A percentile compares a stretch with the other conserved stretches of the same genome.
Conservation (phyloP, 192 early-diverging fungal genomes). For the Gamsiella multidivaricata region DNA sequence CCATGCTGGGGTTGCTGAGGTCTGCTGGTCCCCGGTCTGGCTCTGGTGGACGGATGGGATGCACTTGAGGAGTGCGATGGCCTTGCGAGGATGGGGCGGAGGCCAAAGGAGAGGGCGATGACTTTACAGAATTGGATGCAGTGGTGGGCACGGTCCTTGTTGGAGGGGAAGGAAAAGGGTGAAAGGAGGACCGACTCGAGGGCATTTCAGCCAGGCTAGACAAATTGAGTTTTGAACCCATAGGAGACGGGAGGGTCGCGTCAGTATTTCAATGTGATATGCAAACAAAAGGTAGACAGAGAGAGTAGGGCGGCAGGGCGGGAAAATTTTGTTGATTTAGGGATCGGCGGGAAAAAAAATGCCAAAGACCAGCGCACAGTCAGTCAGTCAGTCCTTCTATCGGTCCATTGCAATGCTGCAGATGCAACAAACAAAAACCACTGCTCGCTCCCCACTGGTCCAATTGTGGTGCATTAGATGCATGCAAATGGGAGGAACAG, state of each 20-base stretch:
- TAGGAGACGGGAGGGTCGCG: constrained; percentile 1
- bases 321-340: constrained; percentile 12
- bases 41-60: constrained; percentile 16
- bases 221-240: constrained; percentile 14
- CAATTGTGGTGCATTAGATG: background rate
- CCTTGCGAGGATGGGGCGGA: constrained; percentile 9
- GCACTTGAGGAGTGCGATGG: constrained; percentile 10
- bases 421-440: too few species aligned
- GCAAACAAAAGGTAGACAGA: background rate
- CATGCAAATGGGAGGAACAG: background rate
- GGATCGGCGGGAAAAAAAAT: constrained; percentile 43
- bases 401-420: too few species aligned
- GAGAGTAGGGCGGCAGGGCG: constrained; percentile 5
- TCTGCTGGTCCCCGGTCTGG: constrained; percentile 50
- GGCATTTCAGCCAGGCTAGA: constrained; percentile 2
- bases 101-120: background rate
- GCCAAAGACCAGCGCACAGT: background rate
- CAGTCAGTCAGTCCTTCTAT: background rate
- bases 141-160: constrained; percentile 14
- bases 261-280: constrained; percentile 4
- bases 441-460: background rate
- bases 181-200: constrained; percentile 29
- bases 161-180: constrained; percentile 49
- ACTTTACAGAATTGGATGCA: background rate
- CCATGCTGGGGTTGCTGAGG: constrained; percentile 48